phyloP scores from a whole-genome alignment of 2,329 filamentous ascomycete genomes.

The Camptophora hylomeconis region DNA sequence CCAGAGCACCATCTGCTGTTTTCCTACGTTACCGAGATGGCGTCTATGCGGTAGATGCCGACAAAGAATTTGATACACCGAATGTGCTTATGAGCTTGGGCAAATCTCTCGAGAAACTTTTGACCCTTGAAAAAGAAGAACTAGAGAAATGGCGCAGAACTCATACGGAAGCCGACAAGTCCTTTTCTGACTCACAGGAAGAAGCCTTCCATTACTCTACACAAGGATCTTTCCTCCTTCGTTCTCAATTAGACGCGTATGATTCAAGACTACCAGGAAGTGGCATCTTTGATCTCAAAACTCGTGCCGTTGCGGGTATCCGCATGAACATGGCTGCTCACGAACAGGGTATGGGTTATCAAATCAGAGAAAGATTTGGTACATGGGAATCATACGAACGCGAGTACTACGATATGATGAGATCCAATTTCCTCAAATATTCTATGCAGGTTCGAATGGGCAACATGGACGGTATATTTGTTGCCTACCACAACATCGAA shows the following conservation, averaged over 20 bases:
- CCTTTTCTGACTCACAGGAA: conserved; percentile 29
- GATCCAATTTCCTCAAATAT: conserved; percentile 90
- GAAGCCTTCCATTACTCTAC: conserved; percentile 83
- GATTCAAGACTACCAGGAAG: conserved; percentile 76
- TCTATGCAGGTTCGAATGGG: conserved; percentile 94
- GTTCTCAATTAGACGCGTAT: conserved; percentile 85
- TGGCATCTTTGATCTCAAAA: conserved; percentile 95
- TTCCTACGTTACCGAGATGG: conserved; percentile 76
- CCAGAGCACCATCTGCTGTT: conserved; percentile 60
- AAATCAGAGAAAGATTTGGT: conserved; percentile 65
- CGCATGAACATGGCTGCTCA: conserved; percentile 70
- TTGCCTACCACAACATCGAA: conserved; percentile 88
- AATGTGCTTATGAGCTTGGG: conserved; percentile 86
- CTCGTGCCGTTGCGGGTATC: conserved; percentile 77
- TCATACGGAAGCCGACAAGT: conserved; percentile 52
- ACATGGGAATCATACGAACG: conserved; percentile 85
- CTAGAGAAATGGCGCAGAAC: conserved; percentile 72
- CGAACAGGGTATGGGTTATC: conserved; percentile 68
- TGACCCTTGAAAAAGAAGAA: conserved; percentile 69
- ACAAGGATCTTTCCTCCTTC: conserved; percentile 78
- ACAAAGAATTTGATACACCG: conserved; percentile 77
- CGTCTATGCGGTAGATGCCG: conserved; percentile 85
- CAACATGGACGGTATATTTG: conserved; percentile 96
- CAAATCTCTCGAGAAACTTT: conserved; percentile 90
- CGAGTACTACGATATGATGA: conserved; percentile 94